phyloP scores from a whole-genome alignment of 495 filamentous ascomycete species.

The Pyrenula massariospora region DNA sequence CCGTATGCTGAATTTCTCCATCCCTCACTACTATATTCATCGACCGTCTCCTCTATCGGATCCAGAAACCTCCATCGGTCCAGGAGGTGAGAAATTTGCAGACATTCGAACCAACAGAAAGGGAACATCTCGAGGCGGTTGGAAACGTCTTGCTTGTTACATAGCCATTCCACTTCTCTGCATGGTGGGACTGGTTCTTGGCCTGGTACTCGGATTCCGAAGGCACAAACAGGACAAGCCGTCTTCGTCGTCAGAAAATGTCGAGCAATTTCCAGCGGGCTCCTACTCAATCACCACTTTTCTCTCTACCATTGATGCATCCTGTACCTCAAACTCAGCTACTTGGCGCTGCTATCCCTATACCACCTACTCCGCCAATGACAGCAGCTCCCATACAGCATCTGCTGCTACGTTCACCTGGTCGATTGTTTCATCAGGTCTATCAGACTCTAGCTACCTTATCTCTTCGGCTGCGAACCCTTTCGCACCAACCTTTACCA shows the following conservation, averaged over 20 bases:
- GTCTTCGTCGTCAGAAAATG: background rate
- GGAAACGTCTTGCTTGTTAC: background rate
- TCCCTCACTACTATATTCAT: background rate
- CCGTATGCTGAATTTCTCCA: background rate
- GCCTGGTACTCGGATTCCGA: background rate
- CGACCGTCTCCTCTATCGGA: background rate
- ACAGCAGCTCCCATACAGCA: background rate
- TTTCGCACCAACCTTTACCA: background rate
- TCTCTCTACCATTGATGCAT: background rate
- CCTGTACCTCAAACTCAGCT: background rate
- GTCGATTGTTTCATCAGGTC: background rate
- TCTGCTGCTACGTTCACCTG: background rate
- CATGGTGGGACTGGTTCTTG: background rate
- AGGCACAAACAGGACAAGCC: background rate
- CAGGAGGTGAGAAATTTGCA: background rate
- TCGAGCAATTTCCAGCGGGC: background rate
- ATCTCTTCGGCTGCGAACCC: background rate
- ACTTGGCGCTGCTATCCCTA: background rate
- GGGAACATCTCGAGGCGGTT: background rate
- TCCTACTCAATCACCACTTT: background rate
- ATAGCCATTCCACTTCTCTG: background rate
- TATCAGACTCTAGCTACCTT: conserved; percentile 9
- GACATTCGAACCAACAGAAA: background rate
- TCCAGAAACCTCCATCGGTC: background rate
- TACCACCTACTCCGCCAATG: background rate